phyloP scores from a whole-genome alignment of 2,329 filamentous ascomycete species.

The Aschersonia sp. region DNA sequence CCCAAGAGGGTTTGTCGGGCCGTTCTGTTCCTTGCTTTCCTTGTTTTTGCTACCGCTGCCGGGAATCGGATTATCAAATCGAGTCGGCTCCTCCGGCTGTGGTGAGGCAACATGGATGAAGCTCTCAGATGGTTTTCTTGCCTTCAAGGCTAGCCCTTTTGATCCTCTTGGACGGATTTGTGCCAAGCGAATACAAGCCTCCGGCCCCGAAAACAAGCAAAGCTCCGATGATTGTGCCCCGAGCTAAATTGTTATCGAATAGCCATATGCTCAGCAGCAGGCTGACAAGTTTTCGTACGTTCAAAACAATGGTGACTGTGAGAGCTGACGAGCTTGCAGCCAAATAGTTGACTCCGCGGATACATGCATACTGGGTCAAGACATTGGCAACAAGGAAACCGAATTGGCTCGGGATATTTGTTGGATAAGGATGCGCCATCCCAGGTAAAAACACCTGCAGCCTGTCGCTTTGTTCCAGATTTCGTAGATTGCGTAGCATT shows the following conservation, averaged over 20 bases:
- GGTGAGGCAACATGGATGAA: too few species aligned
- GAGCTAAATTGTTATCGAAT: constrained; percentile 72
- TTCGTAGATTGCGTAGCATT: constrained; percentile 47
- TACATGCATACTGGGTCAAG: constrained; percentile 85
- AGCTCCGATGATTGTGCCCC: constrained; percentile 68
- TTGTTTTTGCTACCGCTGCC: too few species aligned
- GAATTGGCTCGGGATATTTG: constrained; percentile 49
- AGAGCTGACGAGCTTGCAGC: constrained; percentile 79
- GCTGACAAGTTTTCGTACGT: constrained; percentile 86
- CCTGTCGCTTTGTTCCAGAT: constrained; percentile 48
- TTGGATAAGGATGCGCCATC: constrained; percentile 2
- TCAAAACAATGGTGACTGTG: constrained; percentile 91
- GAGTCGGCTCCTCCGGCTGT: too few species aligned
- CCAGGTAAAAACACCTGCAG: constrained; percentile 21
- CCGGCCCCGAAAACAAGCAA: constrained; percentile 79
- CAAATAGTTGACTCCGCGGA: constrained; percentile 89
- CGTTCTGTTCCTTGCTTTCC: too few species aligned
- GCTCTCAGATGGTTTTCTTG: constrained; percentile 5
- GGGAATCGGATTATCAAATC: too few species aligned
- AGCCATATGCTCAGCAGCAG: constrained; percentile 83
- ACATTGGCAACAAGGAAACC: constrained; percentile 63
- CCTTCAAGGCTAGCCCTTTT: constrained; percentile 38
- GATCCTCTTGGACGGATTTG: too few species aligned
- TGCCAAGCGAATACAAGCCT: constrained; percentile 57
- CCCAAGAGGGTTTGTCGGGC: too few species aligned